Percentiles rank a stretch among this genome's conserved stretches.
phyloP scores from a whole-genome alignment of 2,329 filamentous ascomycete genomes.

The Trichophyton rubrum region DNA sequence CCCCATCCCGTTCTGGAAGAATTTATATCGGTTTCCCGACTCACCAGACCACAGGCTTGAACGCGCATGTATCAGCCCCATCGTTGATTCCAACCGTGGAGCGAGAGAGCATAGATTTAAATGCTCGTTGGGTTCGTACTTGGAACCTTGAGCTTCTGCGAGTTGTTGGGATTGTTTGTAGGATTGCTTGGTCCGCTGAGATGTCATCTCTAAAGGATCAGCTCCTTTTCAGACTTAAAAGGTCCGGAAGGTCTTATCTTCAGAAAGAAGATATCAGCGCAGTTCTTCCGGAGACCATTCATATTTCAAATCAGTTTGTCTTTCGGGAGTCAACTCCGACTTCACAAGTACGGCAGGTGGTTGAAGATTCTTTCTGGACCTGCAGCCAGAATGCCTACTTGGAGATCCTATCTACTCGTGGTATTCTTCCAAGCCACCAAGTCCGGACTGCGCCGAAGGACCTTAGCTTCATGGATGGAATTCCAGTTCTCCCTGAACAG shows the following conservation, averaged over 20 bases:
- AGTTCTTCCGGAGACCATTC: slow-evolving; percentile 65
- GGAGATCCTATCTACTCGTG: slow-evolving; percentile 76
- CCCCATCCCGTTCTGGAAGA: slow-evolving; percentile 77
- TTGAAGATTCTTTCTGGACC: slow-evolving; percentile 94
- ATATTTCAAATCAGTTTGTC: slow-evolving; percentile 76
- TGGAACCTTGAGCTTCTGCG: slow-evolving; percentile 95
- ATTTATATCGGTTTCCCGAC: slow-evolving; percentile 98
- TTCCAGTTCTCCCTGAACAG: slow-evolving; percentile 70
- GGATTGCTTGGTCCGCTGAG: slow-evolving; percentile 76
- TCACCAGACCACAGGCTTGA: slow-evolving; percentile 87
- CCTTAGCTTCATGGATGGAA: slow-evolving; percentile 69
- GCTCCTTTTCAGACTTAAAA: slow-evolving; percentile 32
- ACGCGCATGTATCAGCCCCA: slow-evolving; percentile 87
- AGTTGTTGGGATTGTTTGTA: slow-evolving; percentile 77
- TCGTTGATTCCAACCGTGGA: slow-evolving; percentile 96
- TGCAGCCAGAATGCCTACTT: slow-evolving; percentile 71
- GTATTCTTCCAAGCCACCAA: slow-evolving; percentile 69
- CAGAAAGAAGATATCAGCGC: slow-evolving; percentile 51
- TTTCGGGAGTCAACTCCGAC: slow-evolving; percentile 86
- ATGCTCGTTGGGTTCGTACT: slow-evolving; percentile 82
- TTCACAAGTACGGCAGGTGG: slow-evolving; percentile 65
- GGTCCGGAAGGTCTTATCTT: slow-evolving; percentile 40
- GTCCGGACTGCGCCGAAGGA: slow-evolving; percentile 65
- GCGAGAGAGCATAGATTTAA: slow-evolving; percentile 90
- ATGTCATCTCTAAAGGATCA: slow-evolving; percentile 63